Evolutionary conservation across 2,329 filamentous ascomycete species (phyloP).

Genomic region (Ophiosphaerella narmari): DNA sequence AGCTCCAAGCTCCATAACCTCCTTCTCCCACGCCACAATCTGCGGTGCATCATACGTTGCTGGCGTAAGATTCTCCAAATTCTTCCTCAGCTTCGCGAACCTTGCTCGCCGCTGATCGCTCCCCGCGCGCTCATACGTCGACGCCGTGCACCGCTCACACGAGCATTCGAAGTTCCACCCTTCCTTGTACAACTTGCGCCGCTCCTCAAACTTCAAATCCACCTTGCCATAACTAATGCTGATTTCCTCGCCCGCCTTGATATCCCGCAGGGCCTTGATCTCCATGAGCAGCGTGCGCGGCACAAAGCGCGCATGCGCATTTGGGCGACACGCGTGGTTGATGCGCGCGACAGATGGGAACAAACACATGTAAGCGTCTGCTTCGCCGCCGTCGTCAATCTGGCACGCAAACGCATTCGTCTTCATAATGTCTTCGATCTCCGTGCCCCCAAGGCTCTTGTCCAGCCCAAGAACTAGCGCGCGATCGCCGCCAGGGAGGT

Average conservation of each 20-base stretch:
- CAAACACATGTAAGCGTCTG: conserved; percentile 29
- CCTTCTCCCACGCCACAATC: conserved; percentile 28
- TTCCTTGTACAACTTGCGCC: conserved; percentile 22
- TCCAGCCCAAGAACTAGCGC: conserved; percentile 16
- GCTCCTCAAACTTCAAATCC: conserved; percentile 21
- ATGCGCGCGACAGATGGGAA: conserved; percentile 28
- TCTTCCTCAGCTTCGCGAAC: conserved; percentile 19
- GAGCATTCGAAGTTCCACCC: conserved; percentile 31
- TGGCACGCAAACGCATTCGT: conserved; percentile 31
- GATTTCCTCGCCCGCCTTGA: conserved; percentile 27
- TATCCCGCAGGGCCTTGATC: conserved; percentile 24
- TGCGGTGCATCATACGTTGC: conserved; percentile 28
- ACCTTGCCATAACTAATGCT: conserved; percentile 27
- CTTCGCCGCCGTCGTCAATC: conserved; percentile 21
- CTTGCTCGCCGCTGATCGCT: conserved; percentile 25
- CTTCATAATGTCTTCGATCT: conserved; percentile 26
- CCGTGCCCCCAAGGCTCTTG: conserved; percentile 17
- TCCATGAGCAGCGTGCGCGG: conserved; percentile 24
- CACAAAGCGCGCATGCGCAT: conserved; percentile 28
- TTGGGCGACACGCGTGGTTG: conserved; percentile 31
- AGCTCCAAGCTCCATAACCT: conserved; percentile 25
- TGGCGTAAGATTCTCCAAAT: conserved; percentile 19
- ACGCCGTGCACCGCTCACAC: conserved; percentile 26
- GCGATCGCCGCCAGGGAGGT: conserved; percentile 11
- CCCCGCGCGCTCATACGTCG: conserved; percentile 11